Base-by-base conservation (phyloP, 2,329 filamentous ascomycete species). In the Zasmidium cellare region DNA sequence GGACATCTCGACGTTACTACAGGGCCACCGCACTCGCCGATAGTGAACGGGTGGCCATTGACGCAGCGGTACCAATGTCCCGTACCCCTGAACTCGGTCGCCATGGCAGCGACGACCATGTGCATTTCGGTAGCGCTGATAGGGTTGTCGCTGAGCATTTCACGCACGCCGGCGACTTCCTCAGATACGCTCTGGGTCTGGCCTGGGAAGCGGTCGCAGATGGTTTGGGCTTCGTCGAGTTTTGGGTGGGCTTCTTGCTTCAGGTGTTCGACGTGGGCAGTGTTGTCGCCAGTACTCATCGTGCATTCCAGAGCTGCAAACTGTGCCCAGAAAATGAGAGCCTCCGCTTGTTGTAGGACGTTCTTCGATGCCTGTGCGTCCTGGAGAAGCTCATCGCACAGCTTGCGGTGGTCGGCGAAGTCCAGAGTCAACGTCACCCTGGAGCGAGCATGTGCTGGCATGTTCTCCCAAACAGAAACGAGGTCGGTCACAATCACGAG, bases 61-160 rank as follows among this genome's bases (percentile, higher is more conserved):
- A 62, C 70, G 60, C 84, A 87, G 0, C 72, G 76, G 68, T 87
- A 88, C 85, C 85, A 88, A 61, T 87, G 83, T 0, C 86, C 85
- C 0, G 74, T 77, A 0, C 77, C 77, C 1, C 57, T 35, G 0
- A 68, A 61, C 7, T 80, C 80, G 1, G 63, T 72, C 3, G 78
- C 71, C 79, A 83, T 83, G 1, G 80, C 79, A 1, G 61, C 53
- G 47, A 80, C 79, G 58, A 83, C 78, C 1, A 75, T 73, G 31
- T 75, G 74, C 66, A 82, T 78, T 72, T 88, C 83, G 2, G 79
- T 76, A 9, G 73, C 76, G 0, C 77, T 58, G 1, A 71, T 68
- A 68, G 84, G 83, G 61, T 73, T 72, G 1, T 71, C 65, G 25
- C 11, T 28, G 11, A 88, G 69, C 73, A 83, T 79, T 25, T 74